Percentiles rank a stretch among this genome's conserved stretches.
These are phyloP conservation scores for Colletotrichum scovillei DNA, from an alignment of 2,329 filamentous ascomycete species.

Conservation along the genomic window DNA sequence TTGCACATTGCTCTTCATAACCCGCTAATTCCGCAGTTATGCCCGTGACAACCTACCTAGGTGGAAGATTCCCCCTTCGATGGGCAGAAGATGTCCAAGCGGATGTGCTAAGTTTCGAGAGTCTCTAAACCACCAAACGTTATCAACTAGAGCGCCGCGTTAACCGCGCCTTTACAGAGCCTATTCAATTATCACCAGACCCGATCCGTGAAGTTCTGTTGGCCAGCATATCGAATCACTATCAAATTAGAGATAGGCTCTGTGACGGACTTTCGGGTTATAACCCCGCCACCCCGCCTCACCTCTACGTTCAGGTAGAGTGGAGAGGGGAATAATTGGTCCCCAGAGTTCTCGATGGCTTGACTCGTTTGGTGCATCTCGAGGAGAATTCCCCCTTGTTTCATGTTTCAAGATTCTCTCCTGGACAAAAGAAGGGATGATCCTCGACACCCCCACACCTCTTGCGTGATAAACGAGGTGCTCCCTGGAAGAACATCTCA, in stretches of 20 bases:
- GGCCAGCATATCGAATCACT: background rate
- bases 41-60: background rate
- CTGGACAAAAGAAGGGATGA: background rate
- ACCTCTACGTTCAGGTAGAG: background rate
- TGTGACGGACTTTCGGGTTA: background rate
- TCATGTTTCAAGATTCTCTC: slow-evolving; percentile 3
- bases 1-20: background rate
- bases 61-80: no score
- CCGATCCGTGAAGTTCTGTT: background rate
- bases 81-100: background rate
- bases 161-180: background rate
- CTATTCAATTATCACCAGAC: background rate
- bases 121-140: background rate
- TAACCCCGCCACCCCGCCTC: background rate
- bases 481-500: background rate
- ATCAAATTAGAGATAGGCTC: background rate
- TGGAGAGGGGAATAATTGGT: no score
- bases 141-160: background rate
- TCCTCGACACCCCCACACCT: background rate
- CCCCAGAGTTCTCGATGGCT: background rate
- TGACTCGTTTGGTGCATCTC: background rate
- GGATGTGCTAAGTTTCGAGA: background rate
- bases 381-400: background rate
- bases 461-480: background rate
- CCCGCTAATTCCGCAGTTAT: no score